Evolutionary conservation across 2,329 filamentous ascomycete genomes (phyloP), one percentile per base, ranked within the genome.

Genomic region (Zasmidium cellare): DNA sequence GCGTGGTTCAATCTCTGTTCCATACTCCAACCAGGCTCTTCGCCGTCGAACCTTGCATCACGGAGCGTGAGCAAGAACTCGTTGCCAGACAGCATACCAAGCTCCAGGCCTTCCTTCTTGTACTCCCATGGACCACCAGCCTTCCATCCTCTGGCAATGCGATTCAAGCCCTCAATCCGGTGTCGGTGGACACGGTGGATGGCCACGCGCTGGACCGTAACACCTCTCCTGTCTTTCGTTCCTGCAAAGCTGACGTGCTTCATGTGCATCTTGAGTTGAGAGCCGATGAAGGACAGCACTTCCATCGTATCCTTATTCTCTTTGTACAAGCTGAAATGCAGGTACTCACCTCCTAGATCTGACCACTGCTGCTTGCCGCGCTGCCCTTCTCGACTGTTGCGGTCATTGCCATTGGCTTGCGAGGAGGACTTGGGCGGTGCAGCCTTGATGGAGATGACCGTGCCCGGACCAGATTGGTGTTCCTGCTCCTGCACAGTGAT

Each of bases 271-370:
- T 88, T 89, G 62, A 96, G 76, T 63, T 88, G 83, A 46, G 88
- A 88, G 1, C 87, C 85, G 44, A 97, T 82, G 68, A 89, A 90
- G 53, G 85, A 87, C 53, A 96, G 81, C 0, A 91, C 88, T 67
- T 97, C 92, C 90, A 96, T 96, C 1, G 92, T 97, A 71, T 97
- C 92, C 71, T 93, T 92, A 77, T 97, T 97, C 77, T 96, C 92
- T 77, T 97, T 97, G 83, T 93, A 96, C 52, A 97, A 80, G 0
- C 90, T 93, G 73, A 96, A 96, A 73, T 96, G 92, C 14, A 96
- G 78, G 72, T 91, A 94, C 50, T 92, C 88, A 18, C 89, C 91
- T n/a, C 82, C 87, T 45, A 87, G 77, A 63, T 89, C 86, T 53
- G 85, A 77, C 86, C 86, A 89, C 53, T 77, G 79, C 35, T 83